Evolutionary conservation across 768 basidiomycete species (phyloP).

Genomic region (Mycena pura): DNA sequence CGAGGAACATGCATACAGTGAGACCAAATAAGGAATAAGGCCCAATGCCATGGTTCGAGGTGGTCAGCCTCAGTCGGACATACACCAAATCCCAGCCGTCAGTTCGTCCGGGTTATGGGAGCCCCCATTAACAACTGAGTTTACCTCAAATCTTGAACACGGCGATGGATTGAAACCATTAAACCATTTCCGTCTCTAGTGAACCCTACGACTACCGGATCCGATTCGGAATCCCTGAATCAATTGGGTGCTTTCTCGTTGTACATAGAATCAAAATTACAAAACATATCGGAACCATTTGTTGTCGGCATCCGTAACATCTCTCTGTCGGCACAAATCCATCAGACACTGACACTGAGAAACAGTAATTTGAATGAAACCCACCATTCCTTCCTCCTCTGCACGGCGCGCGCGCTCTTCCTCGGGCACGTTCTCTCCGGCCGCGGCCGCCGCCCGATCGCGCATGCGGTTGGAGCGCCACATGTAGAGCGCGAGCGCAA

Average conservation of each 20-base stretch:
- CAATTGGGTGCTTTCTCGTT: too few species aligned
- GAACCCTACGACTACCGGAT: too few species aligned
- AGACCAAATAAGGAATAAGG: slow-evolving; percentile 1
- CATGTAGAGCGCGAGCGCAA: slow-evolving; percentile 39
- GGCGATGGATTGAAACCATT: too few species aligned
- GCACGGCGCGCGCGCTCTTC: slow-evolving; percentile 22
- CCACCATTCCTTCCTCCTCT: slow-evolving; percentile 31
- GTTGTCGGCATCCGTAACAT: slow-evolving; percentile 26
- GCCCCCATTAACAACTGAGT: too few species aligned
- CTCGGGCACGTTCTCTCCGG: slow-evolving; percentile 22
- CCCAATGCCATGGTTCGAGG: neutral
- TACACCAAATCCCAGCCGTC: too few species aligned
- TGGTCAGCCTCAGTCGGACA: too few species aligned
- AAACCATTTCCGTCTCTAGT: too few species aligned
- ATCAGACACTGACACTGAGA: neutral
- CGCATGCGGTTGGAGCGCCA: slow-evolving; percentile 36
- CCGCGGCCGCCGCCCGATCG: slow-evolving; percentile 20
- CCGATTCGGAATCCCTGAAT: too few species aligned
- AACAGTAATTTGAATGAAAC: too few species aligned
- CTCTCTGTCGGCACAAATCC: neutral
- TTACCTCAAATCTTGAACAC: too few species aligned
- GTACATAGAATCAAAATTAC: neutral
- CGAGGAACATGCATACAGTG: neutral
- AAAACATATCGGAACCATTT: slow-evolving; percentile 28
- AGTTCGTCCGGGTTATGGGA: too few species aligned